Evolutionary conservation across 2,329 filamentous ascomycete species (phyloP).

Genomic region (Fusarium sp.): DNA sequence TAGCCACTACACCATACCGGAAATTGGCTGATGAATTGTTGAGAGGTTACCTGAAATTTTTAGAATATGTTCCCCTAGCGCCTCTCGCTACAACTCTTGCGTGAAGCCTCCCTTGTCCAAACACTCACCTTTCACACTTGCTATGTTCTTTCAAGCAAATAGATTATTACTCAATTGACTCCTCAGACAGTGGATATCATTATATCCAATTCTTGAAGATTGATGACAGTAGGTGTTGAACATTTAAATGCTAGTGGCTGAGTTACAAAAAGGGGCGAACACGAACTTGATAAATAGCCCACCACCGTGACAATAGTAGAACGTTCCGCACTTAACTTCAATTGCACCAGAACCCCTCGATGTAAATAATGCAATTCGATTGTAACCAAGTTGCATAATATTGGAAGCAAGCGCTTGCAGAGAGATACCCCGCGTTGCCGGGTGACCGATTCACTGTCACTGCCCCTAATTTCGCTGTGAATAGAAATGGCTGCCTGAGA

Average conservation of each 20-base stretch:
- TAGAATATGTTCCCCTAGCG: background rate
- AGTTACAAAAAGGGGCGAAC: background rate
- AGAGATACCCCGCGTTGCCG: background rate
- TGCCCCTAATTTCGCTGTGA: background rate
- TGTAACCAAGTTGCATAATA: rapidly evolving
- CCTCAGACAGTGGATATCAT: rapidly evolving
- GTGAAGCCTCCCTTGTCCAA: background rate
- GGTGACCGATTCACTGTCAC: background rate
- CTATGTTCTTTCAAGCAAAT: rapidly evolving
- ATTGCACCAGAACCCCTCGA: background rate
- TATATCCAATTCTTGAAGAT: background rate
- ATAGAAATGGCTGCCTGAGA: background rate
- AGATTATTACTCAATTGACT: background rate
- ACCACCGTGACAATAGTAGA: background rate
- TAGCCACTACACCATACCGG: conserved; percentile 52
- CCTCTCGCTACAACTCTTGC: background rate
- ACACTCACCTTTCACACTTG: background rate
- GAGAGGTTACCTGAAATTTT: no score
- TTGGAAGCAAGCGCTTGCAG: background rate
- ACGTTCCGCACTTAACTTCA: background rate
- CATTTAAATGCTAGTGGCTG: background rate
- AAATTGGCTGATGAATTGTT: background rate
- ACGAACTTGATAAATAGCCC: background rate
- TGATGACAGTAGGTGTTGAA: rapidly evolving
- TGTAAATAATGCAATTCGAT: background rate